phyloP scores from a whole-genome alignment of 1,139 yeast genomes.

The Magnusiomyces suaveolens region DNA sequence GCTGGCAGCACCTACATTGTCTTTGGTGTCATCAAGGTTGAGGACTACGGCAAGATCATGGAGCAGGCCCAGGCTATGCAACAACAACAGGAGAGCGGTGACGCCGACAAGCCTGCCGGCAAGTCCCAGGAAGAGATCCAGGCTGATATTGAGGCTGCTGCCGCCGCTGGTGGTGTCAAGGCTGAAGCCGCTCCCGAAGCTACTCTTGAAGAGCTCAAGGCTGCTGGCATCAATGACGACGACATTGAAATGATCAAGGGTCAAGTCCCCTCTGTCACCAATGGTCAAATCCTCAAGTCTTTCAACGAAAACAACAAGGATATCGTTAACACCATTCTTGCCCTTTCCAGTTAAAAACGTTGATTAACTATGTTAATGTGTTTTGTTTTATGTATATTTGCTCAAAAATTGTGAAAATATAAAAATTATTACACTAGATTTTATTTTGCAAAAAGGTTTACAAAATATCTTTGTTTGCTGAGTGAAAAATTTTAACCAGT shows the following conservation, averaged over 20 bases:
- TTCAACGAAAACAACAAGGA: conserved; percentile 84
- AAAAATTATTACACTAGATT: no score
- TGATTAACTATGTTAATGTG: no score
- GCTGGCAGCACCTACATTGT: conserved; percentile 74
- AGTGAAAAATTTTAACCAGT: no score
- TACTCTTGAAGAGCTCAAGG: conserved; percentile 66
- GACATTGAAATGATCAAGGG: conserved; percentile 78
- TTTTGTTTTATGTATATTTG: no score
- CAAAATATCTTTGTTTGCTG: no score
- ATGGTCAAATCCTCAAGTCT: conserved; percentile 68
- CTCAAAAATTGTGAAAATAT: no score
- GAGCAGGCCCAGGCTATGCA: conserved; percentile 4
- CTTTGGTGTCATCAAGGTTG: conserved; percentile 88
- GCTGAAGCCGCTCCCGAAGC: conserved; percentile 35
- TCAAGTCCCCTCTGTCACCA: conserved; percentile 81
- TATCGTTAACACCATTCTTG: conserved; percentile 93
- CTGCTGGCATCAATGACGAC: conserved; percentile 66
- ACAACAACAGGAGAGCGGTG: conserved; percentile 1
- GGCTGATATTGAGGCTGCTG: conserved; percentile 81
- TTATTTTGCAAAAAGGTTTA: no score
- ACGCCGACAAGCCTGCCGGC: conserved; percentile 14
- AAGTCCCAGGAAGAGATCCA: conserved; percentile 46
- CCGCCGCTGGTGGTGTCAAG: conserved; percentile 37
- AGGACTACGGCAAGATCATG: conserved; percentile 12
- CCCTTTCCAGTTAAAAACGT: conserved; percentile 41